Base-by-base conservation (phyloP, 441 rosid species). In the Populus trichocarpa region DNA sequence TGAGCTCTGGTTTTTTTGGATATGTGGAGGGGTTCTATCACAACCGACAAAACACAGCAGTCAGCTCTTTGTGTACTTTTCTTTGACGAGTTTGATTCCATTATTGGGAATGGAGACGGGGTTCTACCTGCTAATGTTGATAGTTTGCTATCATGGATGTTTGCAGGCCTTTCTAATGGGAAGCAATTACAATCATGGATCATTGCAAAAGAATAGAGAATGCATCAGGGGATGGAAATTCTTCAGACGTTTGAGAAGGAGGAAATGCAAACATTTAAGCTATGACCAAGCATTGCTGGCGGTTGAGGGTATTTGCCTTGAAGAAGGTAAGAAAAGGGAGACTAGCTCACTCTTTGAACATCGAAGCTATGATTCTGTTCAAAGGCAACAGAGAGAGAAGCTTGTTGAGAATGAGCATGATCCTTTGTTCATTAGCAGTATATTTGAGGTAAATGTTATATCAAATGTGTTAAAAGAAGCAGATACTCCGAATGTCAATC, bases 21-120 rank as follows among this genome's bases (percentile, higher is more conserved):
- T 95, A 89, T 85, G 88, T 95, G 36, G 99, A 94, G 99, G 99
- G 99, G 33, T 90, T 94, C 81, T 94, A 96, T 82, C 90, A 98
- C 74, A 96, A 96, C 84, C 99, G 94, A n/a, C n/a, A n/a, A n/a
- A n/a, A n/a, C n/a, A n/a, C 25, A 25, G 25, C 1, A 25, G 25
- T 25, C 25, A 25, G 25, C 25, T 25, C 25, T 1, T 25, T 85
- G 93, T 96, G 99, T 98, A 94, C 97, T 95, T 85, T 25, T 25
- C 1, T 25, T 1, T 1, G 26, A 25, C 1, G 1, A 1, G 26
- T 1, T 25, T 25, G 25, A 25, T 25, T 25, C 26, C 26, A 25
- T 25, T 25, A 1, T 25, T 25, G 26, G 26, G 1, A 25, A 25
- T 25, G 26, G 26, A 25, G 26, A 25, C 26, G 1, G 26, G 26